phyloP scores from a whole-genome alignment of 768 basidiomycete genomes.

The Mycena indigotica region DNA sequence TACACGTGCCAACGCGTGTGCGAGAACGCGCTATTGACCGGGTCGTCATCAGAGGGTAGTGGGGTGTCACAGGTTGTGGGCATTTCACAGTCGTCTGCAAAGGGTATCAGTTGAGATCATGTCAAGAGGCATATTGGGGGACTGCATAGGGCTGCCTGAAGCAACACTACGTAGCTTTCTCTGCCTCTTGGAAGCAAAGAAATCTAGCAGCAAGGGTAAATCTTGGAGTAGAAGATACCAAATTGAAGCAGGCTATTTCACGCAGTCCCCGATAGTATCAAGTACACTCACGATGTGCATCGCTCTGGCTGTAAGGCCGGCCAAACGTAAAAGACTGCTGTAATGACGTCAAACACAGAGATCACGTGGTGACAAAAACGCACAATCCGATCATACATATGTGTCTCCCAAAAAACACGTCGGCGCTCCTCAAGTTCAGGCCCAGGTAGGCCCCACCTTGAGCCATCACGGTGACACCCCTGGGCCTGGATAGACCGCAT shows the following conservation, averaged over 20 bases:
- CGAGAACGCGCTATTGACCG: slow-evolving; percentile 18
- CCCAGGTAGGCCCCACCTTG: slow-evolving; percentile 23
- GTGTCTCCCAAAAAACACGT: slow-evolving; percentile 27
- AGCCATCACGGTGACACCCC: slow-evolving; percentile 29
- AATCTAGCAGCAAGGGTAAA: too few relatives aligned
- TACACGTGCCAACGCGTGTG: slow-evolving; percentile 25
- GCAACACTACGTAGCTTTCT: too few relatives aligned
- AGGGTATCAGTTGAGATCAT: neutral
- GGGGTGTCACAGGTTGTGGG: slow-evolving; percentile 27
- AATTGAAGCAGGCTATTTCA: too few relatives aligned
- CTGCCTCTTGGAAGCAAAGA: too few relatives aligned
- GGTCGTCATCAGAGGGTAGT: slow-evolving; percentile 24
- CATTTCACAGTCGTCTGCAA: slow-evolving; percentile 27
- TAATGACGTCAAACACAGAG: neutral
- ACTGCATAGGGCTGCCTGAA: too few relatives aligned
- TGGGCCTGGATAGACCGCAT: slow-evolving; percentile 28
- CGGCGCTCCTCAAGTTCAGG: slow-evolving; percentile 25
- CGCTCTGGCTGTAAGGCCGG: slow-evolving; percentile 24
- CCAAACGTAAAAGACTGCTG: slow-evolving; percentile 29
- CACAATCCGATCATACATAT: slow-evolving; percentile 27
- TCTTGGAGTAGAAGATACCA: too few relatives aligned
- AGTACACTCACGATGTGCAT: slow-evolving; percentile 25
- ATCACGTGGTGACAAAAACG: neutral
- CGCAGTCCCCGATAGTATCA: too few relatives aligned
- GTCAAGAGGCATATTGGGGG: neutral